Percentiles rank a stretch among this genome's conserved stretches.
phyloP scores from a whole-genome alignment of 331 rosid species.

The Pyrus hybrid region DNA sequence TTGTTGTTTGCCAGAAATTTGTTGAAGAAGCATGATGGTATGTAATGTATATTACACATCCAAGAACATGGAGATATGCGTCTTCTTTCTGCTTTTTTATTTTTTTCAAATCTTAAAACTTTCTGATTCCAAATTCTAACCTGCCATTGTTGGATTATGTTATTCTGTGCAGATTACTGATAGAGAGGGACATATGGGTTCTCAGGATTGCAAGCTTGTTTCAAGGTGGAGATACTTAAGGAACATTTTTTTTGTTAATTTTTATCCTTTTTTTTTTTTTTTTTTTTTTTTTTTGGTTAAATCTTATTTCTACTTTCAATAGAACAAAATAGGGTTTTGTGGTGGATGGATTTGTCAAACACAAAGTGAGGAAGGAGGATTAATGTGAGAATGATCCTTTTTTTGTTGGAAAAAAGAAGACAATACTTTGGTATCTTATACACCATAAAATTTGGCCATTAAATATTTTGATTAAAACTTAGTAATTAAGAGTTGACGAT shows the following conservation, averaged over 20 bases:
- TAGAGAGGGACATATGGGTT: constrained; percentile 16
- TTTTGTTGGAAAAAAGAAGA: neutral
- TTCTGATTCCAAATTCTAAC: constrained; percentile 1
- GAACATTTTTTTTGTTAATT: constrained; percentile 16
- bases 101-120: neutral
- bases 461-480: too few relatives aligned
- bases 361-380: constrained; percentile 17
- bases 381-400: neutral
- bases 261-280: neutral
- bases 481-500: too few relatives aligned
- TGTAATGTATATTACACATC: constrained; percentile 7
- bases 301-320: neutral
- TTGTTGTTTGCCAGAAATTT: constrained; percentile 66
- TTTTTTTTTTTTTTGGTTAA: too few relatives aligned
- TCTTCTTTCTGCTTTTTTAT: neutral
- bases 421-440: too few relatives aligned
- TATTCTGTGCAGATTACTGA: constrained; percentile 56
- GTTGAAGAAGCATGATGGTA: constrained; percentile 90
- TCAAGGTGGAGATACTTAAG: constrained; percentile 26
- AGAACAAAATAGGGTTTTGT: constrained; percentile 15
- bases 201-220: constrained; percentile 20
- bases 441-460: too few relatives aligned
- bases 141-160: constrained; percentile 13
- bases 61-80: neutral
- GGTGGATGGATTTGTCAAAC: constrained; percentile 24